These are phyloP conservation scores for Ophiobolus disseminans DNA, from an alignment of 2,329 filamentous ascomycete species.

Conservation along the genomic window DNA sequence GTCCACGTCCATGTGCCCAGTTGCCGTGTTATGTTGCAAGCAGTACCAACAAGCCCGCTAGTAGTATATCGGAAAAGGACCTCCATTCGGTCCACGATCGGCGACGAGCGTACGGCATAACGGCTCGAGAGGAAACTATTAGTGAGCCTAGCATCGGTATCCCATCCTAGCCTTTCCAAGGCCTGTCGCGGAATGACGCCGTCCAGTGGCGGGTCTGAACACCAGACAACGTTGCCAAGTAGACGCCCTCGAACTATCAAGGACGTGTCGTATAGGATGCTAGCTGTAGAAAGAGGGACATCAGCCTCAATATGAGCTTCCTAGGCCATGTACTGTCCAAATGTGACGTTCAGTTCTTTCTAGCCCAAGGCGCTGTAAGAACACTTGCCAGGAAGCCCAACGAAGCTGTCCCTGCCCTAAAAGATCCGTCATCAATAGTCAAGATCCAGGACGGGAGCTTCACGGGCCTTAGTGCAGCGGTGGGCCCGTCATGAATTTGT, in stretches of 20 bases:
- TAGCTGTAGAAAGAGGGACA: background rate
- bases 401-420: constrained; percentile 10
- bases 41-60: constrained; percentile 13
- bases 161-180: background rate
- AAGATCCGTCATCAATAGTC: background rate
- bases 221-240: background rate
- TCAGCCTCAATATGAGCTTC: background rate
- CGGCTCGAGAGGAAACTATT: constrained; percentile 9
- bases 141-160: no score
- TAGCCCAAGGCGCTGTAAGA: constrained; percentile 6
- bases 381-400: constrained; percentile 9
- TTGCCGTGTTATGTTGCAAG: background rate
- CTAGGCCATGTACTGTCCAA: background rate
- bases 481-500: background rate
- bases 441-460: constrained; percentile 15
- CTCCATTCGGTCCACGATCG: constrained; percentile 13
- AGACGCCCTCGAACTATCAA: background rate
- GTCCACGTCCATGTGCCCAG: background rate
- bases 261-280: background rate
- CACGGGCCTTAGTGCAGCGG: background rate
- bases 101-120: constrained; percentile 21
- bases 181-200: background rate
- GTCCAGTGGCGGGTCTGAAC: background rate
- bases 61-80: constrained; percentile 18
- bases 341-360: background rate